Conservation (phyloP, 345 rosid species). For the Erysimum cheiranthoides region DNA sequence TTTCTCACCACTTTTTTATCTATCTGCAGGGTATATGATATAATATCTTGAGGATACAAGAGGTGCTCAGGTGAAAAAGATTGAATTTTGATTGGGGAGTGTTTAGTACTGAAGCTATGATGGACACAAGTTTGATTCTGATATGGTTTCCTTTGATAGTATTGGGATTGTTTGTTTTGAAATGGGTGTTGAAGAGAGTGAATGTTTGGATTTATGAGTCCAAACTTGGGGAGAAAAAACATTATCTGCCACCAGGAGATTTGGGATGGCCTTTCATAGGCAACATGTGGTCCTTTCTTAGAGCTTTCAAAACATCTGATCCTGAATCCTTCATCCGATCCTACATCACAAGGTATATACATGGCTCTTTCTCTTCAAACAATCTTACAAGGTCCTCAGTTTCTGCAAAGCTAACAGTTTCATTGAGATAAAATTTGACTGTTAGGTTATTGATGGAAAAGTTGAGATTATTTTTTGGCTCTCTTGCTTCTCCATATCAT, state of each 20-base stretch:
- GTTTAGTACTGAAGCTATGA: slow-evolving; percentile 35
- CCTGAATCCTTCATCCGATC: slow-evolving; percentile 70
- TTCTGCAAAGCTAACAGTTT: neutral
- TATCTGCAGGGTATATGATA: slow-evolving; percentile 21
- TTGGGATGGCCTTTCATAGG: slow-evolving; percentile 90
- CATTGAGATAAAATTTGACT: neutral
- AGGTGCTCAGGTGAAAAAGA: slow-evolving; percentile 20
- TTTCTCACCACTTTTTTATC: slow-evolving; percentile 11
- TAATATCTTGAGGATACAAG: slow-evolving; percentile 20
- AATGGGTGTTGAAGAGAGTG: slow-evolving; percentile 55
- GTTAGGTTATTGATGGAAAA: neutral
- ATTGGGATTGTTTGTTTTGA: slow-evolving; percentile 43
- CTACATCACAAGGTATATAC: slow-evolving; percentile 53
- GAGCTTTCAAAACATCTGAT: slow-evolving; percentile 71
- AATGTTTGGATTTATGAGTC: slow-evolving; percentile 70
- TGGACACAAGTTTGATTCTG: neutral
- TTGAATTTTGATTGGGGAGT: neutral
- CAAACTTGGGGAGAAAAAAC: slow-evolving; percentile 55
- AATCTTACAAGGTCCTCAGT: neutral
- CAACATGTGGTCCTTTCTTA: slow-evolving; percentile 84
- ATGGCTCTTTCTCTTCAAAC: neutral
- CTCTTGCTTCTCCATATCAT: slow-evolving; percentile 6
- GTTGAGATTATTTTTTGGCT: neutral
- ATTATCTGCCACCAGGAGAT: slow-evolving; percentile 79
- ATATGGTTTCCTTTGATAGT: slow-evolving; percentile 25